phyloP scores from a whole-genome alignment of 345 rosid species.

The Salix arbutifolia region DNA sequence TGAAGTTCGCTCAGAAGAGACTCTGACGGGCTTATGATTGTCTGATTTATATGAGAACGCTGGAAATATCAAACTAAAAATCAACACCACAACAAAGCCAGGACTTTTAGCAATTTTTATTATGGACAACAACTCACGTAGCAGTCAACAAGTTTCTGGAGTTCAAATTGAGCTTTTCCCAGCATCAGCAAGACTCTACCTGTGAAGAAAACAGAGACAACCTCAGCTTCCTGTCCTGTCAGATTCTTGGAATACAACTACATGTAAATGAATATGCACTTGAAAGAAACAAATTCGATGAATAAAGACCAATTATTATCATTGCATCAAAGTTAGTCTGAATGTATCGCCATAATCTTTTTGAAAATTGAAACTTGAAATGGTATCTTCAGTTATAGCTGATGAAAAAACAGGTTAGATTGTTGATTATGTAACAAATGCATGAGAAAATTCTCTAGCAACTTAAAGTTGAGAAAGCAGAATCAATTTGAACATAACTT shows the following conservation, averaged over 20 bases:
- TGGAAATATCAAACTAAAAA: conserved; percentile 30
- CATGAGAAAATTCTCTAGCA: not conserved
- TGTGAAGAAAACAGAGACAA: conserved; percentile 28
- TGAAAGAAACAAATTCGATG: not conserved
- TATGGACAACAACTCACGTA: conserved; percentile 62
- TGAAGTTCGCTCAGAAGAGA: conserved; percentile 88
- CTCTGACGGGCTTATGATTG: conserved; percentile 87
- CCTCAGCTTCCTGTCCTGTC: conserved; percentile 1
- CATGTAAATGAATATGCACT: not conserved
- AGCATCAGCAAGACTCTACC: conserved; percentile 71
- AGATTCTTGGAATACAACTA: conserved; percentile 1
- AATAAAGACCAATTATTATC: not conserved
- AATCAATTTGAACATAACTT: not conserved
- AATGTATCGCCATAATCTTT: not conserved
- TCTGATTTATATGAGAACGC: conserved; percentile 73
- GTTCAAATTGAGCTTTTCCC: conserved; percentile 82
- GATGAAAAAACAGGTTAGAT: not conserved
- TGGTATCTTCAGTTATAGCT: not conserved
- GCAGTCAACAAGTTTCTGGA: conserved; percentile 75
- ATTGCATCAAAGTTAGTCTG: not conserved
- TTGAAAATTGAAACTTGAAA: not conserved
- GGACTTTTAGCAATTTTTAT: not conserved
- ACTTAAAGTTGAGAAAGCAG: not conserved
- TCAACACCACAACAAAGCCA: not conserved
- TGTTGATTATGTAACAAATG: not conserved